These are phyloP conservation scores for Ganoderma meredithae DNA, from an alignment of 1,284 basidiomycete genomes.

Conservation along the genomic window DNA sequence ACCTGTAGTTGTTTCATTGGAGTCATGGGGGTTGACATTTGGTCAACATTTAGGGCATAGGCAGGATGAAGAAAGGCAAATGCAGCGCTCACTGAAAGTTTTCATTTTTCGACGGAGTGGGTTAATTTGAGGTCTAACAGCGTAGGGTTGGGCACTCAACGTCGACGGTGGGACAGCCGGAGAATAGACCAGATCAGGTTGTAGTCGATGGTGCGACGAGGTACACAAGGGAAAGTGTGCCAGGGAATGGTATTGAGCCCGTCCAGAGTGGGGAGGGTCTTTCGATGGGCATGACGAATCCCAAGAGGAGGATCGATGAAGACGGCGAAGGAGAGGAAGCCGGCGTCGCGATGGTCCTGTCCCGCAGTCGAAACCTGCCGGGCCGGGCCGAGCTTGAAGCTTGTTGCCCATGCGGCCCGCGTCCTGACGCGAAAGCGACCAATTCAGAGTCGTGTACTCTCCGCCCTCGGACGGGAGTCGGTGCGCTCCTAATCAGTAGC, in stretches of 20 bases:
- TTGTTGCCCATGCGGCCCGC: not conserved
- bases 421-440: not conserved
- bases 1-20: not conserved
- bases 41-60: not conserved
- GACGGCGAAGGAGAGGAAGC: not conserved
- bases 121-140: not conserved
- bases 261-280: not conserved
- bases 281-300: too few relatives aligned
- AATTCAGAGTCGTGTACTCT: not conserved
- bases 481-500: not conserved
- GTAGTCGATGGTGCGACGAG: not conserved
- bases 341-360: too few relatives aligned
- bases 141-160: not conserved
- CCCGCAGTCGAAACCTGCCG: not conserved
- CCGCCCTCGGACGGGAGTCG: not conserved
- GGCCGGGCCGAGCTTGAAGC: not conserved
- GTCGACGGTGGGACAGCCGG: not conserved
- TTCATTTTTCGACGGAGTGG: not conserved
- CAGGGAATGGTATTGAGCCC: not conserved
- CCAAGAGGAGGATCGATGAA: not conserved
- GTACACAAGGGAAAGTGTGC: not conserved
- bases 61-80: not conserved
- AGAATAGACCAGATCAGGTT: not conserved
- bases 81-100: not conserved
- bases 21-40: too few relatives aligned